These are phyloP conservation scores for Curvularia sp. DNA, from an alignment of 2,329 filamentous ascomycete genomes.

Conservation along the genomic window DNA sequence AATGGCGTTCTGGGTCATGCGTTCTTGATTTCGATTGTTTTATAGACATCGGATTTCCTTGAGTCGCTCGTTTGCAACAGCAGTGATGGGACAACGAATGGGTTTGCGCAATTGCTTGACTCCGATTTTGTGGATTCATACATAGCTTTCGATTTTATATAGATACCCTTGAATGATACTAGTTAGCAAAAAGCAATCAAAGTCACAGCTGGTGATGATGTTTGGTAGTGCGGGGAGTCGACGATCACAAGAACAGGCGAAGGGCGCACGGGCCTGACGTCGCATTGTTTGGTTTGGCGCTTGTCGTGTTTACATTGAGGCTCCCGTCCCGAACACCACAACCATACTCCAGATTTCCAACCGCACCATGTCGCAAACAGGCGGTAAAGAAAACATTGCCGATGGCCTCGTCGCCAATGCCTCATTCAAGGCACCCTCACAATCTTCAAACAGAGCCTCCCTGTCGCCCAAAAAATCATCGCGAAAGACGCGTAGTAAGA, in stretches of 20 bases:
- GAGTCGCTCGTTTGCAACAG: conserved; percentile 1
- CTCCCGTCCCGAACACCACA: conserved; percentile 12
- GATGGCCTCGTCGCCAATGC: conserved; percentile 46
- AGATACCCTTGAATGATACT: conserved; percentile 2
- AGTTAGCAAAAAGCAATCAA: background rate
- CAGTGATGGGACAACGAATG: background rate
- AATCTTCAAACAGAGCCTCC: conserved; percentile 34
- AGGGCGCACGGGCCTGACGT: conserved; percentile 6
- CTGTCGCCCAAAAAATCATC: conserved; percentile 33
- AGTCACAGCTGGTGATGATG: background rate
- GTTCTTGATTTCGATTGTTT: background rate
- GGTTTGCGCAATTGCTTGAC: background rate
- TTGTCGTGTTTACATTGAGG: conserved; percentile 20
- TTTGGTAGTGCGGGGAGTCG: conserved; percentile 3
- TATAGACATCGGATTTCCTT: background rate
- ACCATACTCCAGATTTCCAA: conserved; percentile 14
- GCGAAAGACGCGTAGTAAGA: conserved; percentile 77
- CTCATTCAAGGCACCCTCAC: conserved; percentile 34
- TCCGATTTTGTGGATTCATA: background rate
- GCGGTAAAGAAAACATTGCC: conserved; percentile 76
- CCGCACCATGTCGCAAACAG: conserved; percentile 41
- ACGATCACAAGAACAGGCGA: conserved; percentile 14
- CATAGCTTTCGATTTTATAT: background rate
- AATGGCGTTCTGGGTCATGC: background rate
- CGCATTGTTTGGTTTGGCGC: conserved; percentile 23